Evolutionary conservation across 148 eudicot species (phyloP), one percentile per base, ranked within the genome.

Genomic region (Vaccinium corymbosum): DNA sequence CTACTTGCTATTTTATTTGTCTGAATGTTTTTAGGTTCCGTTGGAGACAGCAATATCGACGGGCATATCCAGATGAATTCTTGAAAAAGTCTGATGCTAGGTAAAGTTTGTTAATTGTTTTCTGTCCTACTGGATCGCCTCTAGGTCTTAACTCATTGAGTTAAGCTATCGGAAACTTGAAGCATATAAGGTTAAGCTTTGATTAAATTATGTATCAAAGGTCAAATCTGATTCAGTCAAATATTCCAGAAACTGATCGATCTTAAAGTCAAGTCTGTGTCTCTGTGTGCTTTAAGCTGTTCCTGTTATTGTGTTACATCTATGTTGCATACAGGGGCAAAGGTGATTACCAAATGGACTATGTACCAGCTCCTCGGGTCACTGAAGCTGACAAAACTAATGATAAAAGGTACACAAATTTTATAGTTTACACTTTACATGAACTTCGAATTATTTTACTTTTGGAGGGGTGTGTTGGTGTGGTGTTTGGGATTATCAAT

Each of bases 361-460:
- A 88, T 84, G 85, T 85, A 81, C 99, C 99, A 76, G 99, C 98
- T 89, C 90, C 97, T 53, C 90, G 98, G 62, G 88, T 91, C 83
- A 93, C 98, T 79, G 98, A 97, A 89, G 98, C 99, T 71, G 99
- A 97, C 92, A 92, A 95, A 85, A 85, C 85, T 6, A 90, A 92
- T 88, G 98, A 97, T 78, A 94, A 73, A 89, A 92, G 92, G 98
- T 93, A 49, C 49, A 20, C 74, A 13, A 71, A 52, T 71, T 56
- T 50, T 61, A 9, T 38, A 15, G 16, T 42, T 15, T 76, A 27
- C 27, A 27, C 27, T 42, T 15, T 76, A 22, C 73, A 20, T 68
- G 35, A 22, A 22, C 16, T 15, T 13, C 2, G 15, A 13, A 13
- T 15, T 35, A 25, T 42, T 74, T 59, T 46, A 19, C 15, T 50